Base-by-base conservation (phyloP, 768 basidiomycete genomes). In the Xerocomellus dryophilus region DNA sequence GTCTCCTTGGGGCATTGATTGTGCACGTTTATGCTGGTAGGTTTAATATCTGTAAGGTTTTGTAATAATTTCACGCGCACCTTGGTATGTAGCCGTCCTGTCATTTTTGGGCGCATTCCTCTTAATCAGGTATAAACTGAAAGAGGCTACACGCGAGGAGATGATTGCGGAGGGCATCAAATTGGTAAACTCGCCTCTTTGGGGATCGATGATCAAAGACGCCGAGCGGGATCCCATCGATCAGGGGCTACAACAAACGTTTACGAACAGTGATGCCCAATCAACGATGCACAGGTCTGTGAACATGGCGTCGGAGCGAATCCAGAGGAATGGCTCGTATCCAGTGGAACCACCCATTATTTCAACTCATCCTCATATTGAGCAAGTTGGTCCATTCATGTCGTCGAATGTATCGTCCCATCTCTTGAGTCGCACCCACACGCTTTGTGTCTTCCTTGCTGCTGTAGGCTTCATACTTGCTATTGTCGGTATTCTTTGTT, bases 21-120 rank as follows among this genome's bases (percentile, higher is more conserved):
- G 53, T 84, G 41, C 83, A 84, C 51, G 71, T 76, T 17, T 78
- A 73, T 61, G 78, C 81, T 15, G 74, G 82, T 81, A 58, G 0
- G 73, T 66, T 14, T 5, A 15, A 32, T 44, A 5, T 17, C 40
- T 25, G 15, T 44, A 27, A 68, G 7, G 10, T 42, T 41, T 32
- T 35, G n/a, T 8, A 15, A 29, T 12, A 35, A 44, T 42, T 40
- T 32, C 25, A 62, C 38, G 2, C 27, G 21, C 15, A 2, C 21
- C 18, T 35, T 34, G 7, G 34, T 35, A 18, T 38, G 18, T 25
- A 71, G 77, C 76, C n/a, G 68, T 77, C 23, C 59, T 78, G 8
- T 74, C 83, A 3, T 84, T 85, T 66, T 61, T 80, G 46, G 81
- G 74, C 5, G 79, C 81, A 23, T 83, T 83, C 67, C 75, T 82